These are phyloP conservation scores for Trametes villosa DNA, from an alignment of 768 basidiomycete species.

Conservation along the genomic window DNA sequence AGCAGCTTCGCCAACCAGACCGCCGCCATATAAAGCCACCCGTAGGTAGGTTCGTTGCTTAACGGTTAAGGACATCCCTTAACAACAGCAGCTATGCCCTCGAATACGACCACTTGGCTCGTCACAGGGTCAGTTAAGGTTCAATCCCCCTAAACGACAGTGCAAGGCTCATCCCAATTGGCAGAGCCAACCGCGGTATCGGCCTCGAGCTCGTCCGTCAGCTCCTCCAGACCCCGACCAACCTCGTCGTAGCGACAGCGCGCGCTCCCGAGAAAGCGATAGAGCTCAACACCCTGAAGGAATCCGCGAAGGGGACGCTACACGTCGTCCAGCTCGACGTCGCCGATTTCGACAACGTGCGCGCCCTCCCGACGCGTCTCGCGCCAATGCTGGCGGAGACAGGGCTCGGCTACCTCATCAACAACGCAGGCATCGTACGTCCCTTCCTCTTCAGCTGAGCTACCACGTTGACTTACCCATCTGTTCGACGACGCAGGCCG, in stretches of 20 bases:
- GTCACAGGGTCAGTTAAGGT: background rate
- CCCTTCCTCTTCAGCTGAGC: too few species aligned
- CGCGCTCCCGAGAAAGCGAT: constrained; percentile 30
- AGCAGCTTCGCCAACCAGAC: too few species aligned
- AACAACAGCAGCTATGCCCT: too few species aligned
- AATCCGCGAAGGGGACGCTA: constrained; percentile 32
- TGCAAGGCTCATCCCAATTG: background rate
- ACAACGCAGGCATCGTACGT: constrained; percentile 40
- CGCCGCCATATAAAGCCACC: too few species aligned
- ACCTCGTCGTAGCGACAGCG: constrained; percentile 36
- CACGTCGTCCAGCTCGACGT: constrained; percentile 40
- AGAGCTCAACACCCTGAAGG: constrained; percentile 26
- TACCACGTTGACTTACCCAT: too few species aligned
- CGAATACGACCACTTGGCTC: constrained; percentile 4
- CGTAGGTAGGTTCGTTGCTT: too few species aligned
- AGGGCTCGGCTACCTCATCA: constrained; percentile 45
- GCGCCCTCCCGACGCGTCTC: constrained; percentile 27
- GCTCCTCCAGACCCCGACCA: constrained; percentile 26
- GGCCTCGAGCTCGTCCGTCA: constrained; percentile 35
- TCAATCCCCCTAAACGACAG: background rate
- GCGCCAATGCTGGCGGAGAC: constrained; percentile 30
- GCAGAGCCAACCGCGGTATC: constrained; percentile 28
- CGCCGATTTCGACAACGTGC: constrained; percentile 30
- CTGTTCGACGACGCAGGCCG: constrained; percentile 1
- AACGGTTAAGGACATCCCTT: too few species aligned